phyloP scores from a whole-genome alignment of 73 alveolate species.

The Paramecium sexaurelia region DNA sequence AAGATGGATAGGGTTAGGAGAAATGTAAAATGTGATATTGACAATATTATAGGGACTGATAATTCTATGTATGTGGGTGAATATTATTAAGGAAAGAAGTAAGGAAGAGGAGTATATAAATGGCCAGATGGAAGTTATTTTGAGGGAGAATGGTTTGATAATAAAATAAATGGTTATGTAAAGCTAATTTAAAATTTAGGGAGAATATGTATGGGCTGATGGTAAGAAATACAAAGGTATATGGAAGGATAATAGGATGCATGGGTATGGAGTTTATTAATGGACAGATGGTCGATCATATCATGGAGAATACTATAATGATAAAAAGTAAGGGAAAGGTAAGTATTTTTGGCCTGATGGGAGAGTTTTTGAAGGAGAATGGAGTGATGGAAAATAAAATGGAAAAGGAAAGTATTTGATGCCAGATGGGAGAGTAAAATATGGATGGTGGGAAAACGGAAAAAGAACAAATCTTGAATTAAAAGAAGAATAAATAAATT shows the following conservation, averaged over 20 bases:
- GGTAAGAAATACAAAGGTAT: conserved; percentile 28
- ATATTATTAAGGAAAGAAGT: conserved; percentile 71
- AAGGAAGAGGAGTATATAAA: conserved; percentile 71
- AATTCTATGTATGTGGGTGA: conserved; percentile 78
- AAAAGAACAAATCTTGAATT: conserved; percentile 47
- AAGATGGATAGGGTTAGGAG: conserved; percentile 82
- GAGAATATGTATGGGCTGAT: conserved; percentile 71
- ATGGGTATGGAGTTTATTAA: conserved; percentile 68
- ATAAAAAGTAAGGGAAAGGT: conserved; percentile 75
- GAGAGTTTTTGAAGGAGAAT: conserved; percentile 61
- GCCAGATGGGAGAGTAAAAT: conserved; percentile 59
- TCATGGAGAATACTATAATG: conserved; percentile 66
- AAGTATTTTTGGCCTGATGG: conserved; percentile 85
- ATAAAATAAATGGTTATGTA: conserved; percentile 74
- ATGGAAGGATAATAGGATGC: conserved; percentile 46
- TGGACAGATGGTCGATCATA: conserved; percentile 71
- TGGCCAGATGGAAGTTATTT: conserved; percentile 78
- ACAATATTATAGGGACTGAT: conserved; percentile 74
- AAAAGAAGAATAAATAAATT: background rate
- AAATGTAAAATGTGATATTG: background rate
- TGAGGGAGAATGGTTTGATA: conserved; percentile 79
- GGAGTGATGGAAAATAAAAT: conserved; percentile 68
- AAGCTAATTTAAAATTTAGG: conserved; percentile 56
- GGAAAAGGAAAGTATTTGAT: conserved; percentile 67
- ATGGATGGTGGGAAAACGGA: conserved; percentile 73